Evolutionary conservation across 805 yeast genomes (phyloP), one percentile per base, ranked within the genome.

Genomic region (Starmerella lactis-condensi): DNA sequence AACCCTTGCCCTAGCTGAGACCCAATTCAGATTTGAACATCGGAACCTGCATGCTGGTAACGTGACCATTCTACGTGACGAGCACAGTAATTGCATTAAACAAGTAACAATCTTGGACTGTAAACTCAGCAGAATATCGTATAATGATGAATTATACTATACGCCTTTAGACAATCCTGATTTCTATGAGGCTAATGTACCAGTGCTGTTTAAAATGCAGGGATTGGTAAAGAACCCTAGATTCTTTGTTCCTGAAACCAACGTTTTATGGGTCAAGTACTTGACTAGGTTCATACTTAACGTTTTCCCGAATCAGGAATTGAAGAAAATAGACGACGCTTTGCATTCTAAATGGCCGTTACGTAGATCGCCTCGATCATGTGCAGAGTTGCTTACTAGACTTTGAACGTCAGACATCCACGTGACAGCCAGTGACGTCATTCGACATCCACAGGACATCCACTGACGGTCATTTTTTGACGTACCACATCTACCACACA

Each of bases 11-110:
- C 51, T 51, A 7, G 73, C 69, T 1, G 82, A 75, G 48, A 48
- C 54, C 11, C 45, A 53, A 22, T 54, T 56, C 36, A 57, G 62
- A 37, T 74, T 74, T 50, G 83, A 75, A 50, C 85, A 75, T 44
- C 58, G 85, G 28, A 78, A 75, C 48, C 50, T 75, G 36, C 75
- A 71, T 38, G 61, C 75, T 62, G 72, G 73, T 9, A 75, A 75
- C 44, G 56, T 75, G 32, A 53, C 72, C 11, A 54, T 75, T 12
- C 58, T 58, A 30, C 24, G 35, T 14, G 26, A 27, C 21, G 28
- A 34, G 5, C 11, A 26, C n/a, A 24, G 9, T 11, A 40, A 37
- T 12, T 43, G 43, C 12, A 57, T 56, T 34, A 68, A 68, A 4
- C 63, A 66, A 9, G 44, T 75, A 6, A 67, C 72, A 36, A 78